Base-by-base conservation (phyloP, 495 filamentous ascomycete genomes). In the Talaromyces stipitatus region DNA sequence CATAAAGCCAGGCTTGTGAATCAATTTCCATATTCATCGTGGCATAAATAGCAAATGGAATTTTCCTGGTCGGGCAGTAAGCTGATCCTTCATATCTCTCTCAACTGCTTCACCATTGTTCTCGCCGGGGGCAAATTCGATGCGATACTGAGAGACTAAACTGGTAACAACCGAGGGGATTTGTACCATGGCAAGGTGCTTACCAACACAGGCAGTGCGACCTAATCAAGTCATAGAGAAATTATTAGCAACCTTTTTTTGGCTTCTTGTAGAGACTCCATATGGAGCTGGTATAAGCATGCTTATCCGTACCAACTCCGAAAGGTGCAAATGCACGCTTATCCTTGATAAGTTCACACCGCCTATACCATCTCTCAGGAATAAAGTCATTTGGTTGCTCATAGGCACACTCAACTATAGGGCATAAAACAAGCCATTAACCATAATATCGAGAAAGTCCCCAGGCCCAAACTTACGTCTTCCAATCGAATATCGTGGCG, bases 241-340 rank as follows among this genome's bases (percentile, higher is more conserved):
- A 22, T 66, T 62, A 20, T 60, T 30, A 30, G 29, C 29, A 8
- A 30, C 29, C 11, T 6, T 62, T 3, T 76, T 38, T 14, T 79
- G 10, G n/a, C 51, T 12, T 33, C 18, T 33, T 6, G 10, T 32
- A 30, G 29, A n/a, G n/a, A n/a, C n/a, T n/a, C n/a, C n/a, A n/a
- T n/a, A 10, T 33, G 9, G 11, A 38, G 22, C 14, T 54, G 6
- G 11, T 20, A 18, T 72, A n/a, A n/a, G n/a, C n/a, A n/a, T n/a
- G n/a, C n/a, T n/a, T n/a, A n/a, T n/a, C n/a, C 56, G 16, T 56
- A 68, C 72, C 71, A 12, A 62, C 16, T 5, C 69, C 69, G 59
- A 85, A 84, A 0, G 82, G 81, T 0, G 67, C 59, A 54, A 77
- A 84, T 0, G 73, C 80, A 12, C 61, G 58, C 55, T 67, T 72